Percentiles rank a stretch among this genome's conserved stretches.
These are phyloP conservation scores for Syzygium oleosum DNA, from an alignment of 345 rosid genomes.

Conservation along the genomic window DNA sequence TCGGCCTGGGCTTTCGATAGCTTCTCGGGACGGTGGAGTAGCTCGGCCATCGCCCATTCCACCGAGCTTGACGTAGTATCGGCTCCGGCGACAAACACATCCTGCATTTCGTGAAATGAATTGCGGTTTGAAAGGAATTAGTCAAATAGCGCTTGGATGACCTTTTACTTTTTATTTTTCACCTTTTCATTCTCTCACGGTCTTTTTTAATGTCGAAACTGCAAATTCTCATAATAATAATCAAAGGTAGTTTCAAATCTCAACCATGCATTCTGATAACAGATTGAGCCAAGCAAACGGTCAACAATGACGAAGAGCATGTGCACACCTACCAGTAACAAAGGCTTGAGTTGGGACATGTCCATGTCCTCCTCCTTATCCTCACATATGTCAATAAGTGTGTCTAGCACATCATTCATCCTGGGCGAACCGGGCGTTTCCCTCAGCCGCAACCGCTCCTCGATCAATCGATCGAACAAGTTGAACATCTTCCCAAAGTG, in stretches of 20 bases:
- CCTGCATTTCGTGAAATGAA: neutral
- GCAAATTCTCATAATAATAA: neutral
- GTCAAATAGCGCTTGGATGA: neutral
- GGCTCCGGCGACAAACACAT: constrained; percentile 10
- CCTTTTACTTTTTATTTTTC: neutral
- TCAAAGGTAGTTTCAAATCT: neutral
- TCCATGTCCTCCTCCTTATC: constrained; percentile 1
- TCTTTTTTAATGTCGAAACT: neutral
- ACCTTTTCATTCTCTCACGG: neutral
- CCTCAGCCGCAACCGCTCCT: constrained; percentile 5
- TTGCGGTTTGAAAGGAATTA: neutral
- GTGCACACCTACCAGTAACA: constrained; percentile 1
- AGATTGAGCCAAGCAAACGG: neutral
- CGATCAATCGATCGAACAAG: constrained; percentile 8
- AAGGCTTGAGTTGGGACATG: neutral
- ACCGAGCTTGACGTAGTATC: constrained; percentile 21
- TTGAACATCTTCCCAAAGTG: constrained; percentile 1
- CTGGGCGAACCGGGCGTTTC: neutral
- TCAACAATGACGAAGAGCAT: neutral
- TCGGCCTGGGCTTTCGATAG: neutral
- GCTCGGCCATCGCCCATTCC: constrained; percentile 31
- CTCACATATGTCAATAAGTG: constrained; percentile 5
- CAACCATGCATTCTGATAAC: neutral
- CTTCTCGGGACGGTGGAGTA: constrained; percentile 10
- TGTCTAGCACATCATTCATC: constrained; percentile 14